Evolutionary conservation across 805 yeast species (phyloP).

Genomic region (Wickerhamiella parazyma): DNA sequence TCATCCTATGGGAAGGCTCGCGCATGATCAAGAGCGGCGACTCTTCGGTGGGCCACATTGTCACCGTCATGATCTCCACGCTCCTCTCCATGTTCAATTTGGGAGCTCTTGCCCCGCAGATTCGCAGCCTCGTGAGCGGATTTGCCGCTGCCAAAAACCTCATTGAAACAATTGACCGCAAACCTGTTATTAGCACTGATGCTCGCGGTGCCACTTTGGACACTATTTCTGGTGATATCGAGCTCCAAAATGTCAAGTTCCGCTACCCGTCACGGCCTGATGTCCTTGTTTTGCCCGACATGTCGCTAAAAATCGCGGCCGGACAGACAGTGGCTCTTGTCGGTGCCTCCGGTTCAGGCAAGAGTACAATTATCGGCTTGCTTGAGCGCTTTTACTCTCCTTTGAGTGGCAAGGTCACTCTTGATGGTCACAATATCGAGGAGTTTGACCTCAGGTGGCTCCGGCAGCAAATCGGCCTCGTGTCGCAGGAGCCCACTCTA

Average conservation of each 20-base stretch:
- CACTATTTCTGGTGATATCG: conserved; percentile 29
- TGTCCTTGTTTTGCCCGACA: conserved; percentile 20
- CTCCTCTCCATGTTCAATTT: conserved; percentile 22
- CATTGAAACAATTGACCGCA: conserved; percentile 24
- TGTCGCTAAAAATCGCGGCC: conserved; percentile 37
- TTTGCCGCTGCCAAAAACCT: conserved; percentile 23
- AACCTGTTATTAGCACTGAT: conserved; percentile 20
- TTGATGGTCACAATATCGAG: conserved; percentile 71
- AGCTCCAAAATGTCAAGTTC: conserved; percentile 19
- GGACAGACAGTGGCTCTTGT: conserved; percentile 82
- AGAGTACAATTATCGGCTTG: conserved; percentile 69
- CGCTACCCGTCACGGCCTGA: conserved; percentile 25
- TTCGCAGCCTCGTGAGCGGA: conserved; percentile 18
- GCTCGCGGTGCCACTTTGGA: conserved; percentile 16
- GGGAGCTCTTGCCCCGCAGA: conserved; percentile 22
- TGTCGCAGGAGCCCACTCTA: conserved; percentile 87
- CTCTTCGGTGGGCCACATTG: conserved; percentile 9
- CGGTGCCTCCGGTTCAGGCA: conserved; percentile 90
- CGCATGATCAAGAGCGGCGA: conserved; percentile 17
- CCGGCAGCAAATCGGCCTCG: conserved; percentile 64
- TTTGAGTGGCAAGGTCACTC: conserved; percentile 49
- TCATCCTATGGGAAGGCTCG: conserved; percentile 25
- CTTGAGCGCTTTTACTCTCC: conserved; percentile 81
- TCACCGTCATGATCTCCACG: conserved; percentile 17
- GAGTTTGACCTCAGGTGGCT: conserved; percentile 58